These are phyloP conservation scores for Haberlea rhodopensis DNA, from an alignment of 257 asterid species.

Conservation along the genomic window DNA sequence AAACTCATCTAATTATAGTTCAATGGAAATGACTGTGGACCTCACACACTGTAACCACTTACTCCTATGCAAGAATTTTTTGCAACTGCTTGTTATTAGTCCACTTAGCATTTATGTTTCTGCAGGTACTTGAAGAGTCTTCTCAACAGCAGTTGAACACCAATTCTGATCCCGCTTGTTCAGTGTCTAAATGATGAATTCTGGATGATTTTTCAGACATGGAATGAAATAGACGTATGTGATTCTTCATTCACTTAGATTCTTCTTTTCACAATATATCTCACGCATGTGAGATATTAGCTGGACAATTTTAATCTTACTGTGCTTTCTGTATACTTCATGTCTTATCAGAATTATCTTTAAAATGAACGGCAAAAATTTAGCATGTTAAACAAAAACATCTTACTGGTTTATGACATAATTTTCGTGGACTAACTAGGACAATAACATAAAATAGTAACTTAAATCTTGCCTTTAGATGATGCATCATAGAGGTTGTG, in stretches of 20 bases:
- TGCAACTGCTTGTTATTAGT: constrained; percentile 2
- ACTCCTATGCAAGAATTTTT: constrained; percentile 2
- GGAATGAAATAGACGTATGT: constrained; percentile 52
- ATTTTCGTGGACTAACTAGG: background rate
- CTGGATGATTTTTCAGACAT: constrained; percentile 47
- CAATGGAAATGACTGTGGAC: background rate
- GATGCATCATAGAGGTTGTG: too few species aligned
- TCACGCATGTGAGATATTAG: constrained; percentile 15
- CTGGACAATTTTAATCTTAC: constrained; percentile 14
- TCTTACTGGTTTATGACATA: background rate
- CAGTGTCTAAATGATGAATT: constrained; percentile 53
- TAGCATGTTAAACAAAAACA: too few species aligned
- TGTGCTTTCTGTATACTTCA: constrained; percentile 11
- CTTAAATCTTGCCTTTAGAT: too few species aligned
- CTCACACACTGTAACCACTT: background rate
- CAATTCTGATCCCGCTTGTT: constrained; percentile 50
- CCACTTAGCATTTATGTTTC: constrained; percentile 16
- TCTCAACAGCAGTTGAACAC: constrained; percentile 40
- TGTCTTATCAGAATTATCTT: too few species aligned
- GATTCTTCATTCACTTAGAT: constrained; percentile 10
- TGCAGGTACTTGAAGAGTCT: constrained; percentile 66
- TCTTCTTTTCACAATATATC: constrained; percentile 23
- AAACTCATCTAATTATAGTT: background rate
- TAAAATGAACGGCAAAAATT: too few species aligned
- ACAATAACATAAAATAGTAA: constrained; percentile 9